Evolutionary conservation across 2,329 filamentous ascomycete genomes (phyloP).

Genomic region (Rutstroemia sp.): DNA sequence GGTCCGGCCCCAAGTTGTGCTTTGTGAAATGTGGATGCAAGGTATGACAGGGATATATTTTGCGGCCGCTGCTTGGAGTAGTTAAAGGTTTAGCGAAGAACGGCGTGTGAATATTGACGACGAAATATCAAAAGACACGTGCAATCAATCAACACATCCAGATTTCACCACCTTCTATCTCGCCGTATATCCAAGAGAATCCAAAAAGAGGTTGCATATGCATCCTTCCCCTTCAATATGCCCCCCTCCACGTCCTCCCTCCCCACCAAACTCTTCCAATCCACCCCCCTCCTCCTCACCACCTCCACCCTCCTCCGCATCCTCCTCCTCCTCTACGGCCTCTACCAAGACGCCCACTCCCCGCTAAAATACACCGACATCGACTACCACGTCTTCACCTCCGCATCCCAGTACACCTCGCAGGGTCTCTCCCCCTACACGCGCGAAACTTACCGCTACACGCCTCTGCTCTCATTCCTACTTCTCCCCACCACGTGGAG

Average conservation of each 20-base stretch:
- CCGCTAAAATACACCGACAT: constrained; percentile 98
- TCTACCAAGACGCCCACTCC: constrained; percentile 86
- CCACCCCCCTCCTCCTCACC: constrained; percentile 42
- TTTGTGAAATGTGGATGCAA: neutral
- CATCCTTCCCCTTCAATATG: neutral
- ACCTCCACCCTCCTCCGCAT: constrained; percentile 59
- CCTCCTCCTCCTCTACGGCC: constrained; percentile 74
- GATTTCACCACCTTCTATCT: neutral
- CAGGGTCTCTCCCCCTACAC: constrained; percentile 69
- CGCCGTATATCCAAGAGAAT: no score
- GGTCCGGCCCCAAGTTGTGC: neutral
- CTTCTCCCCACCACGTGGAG: constrained; percentile 68
- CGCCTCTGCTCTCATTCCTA: constrained; percentile 86
- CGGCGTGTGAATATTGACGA: no score
- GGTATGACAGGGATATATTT: neutral
- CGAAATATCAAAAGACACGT: neutral
- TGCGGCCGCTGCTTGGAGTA: no score
- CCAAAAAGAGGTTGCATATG: no score
- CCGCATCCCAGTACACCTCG: constrained; percentile 72
- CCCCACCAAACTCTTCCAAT: neutral
- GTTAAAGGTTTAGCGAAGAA: neutral
- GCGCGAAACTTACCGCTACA: constrained; percentile 94
- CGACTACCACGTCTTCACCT: constrained; percentile 97
- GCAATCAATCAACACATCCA: neutral
- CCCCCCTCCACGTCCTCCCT: neutral